Percentiles rank a stretch among this genome's conserved stretches.
phyloP scores from a whole-genome alignment of 495 filamentous ascomycete genomes.

The Ramalina intermedia region DNA sequence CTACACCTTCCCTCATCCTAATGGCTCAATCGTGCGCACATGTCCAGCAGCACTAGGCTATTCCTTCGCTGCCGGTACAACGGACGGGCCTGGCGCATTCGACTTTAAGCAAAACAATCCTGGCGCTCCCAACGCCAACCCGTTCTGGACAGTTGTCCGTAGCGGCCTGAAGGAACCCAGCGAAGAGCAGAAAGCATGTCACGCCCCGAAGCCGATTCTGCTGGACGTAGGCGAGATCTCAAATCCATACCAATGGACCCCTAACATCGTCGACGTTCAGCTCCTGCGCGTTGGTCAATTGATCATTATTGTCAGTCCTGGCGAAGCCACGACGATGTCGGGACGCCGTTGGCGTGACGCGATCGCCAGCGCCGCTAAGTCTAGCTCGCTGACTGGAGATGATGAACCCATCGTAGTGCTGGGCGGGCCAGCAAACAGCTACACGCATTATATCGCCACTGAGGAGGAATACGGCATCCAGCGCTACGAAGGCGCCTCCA shows the following conservation, averaged over 20 bases:
- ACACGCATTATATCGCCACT: conserved; percentile 91
- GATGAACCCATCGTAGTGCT: conserved; percentile 60
- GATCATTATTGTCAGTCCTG: conserved; percentile 72
- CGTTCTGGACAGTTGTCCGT: conserved; percentile 68
- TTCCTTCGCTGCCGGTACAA: conserved; percentile 88
- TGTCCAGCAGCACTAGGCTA: conserved; percentile 90
- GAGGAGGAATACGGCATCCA: conserved; percentile 84
- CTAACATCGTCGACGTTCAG: conserved; percentile 90
- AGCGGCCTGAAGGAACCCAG: conserved; percentile 56
- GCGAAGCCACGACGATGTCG: conserved; percentile 92
- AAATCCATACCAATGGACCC: conserved; percentile 75
- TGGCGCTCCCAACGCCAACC: conserved; percentile 58
- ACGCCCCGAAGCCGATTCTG: conserved; percentile 74
- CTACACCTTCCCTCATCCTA: conserved; percentile 59
- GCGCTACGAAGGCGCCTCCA: conserved; percentile 91
- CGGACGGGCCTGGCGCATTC: conserved; percentile 83
- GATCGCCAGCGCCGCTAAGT: conserved; percentile 41
- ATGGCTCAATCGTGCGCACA: conserved; percentile 55
- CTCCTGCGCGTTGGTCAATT: conserved; percentile 77
- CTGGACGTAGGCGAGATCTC: conserved; percentile 75
- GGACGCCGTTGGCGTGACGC: conserved; percentile 82
- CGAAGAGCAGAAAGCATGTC: conserved; percentile 60
- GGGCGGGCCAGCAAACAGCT: conserved; percentile 88
- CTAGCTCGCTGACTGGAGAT: conserved; percentile 21
- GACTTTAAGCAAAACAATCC: conserved; percentile 86